Evolutionary conservation across 306 rosid genomes (phyloP).

Genomic region (Pterocarpus macrocarpus): DNA sequence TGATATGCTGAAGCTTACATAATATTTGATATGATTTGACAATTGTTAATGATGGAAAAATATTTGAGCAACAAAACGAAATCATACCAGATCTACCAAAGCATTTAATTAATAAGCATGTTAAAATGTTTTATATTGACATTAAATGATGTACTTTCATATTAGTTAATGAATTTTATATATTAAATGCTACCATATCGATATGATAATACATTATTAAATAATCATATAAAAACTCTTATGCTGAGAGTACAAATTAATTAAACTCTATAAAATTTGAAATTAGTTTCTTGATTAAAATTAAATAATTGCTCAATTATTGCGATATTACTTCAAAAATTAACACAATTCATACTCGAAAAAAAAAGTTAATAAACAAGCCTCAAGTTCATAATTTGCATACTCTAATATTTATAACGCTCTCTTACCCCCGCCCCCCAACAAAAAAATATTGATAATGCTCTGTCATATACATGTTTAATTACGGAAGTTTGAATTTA

Average conservation of each 20-base stretch:
- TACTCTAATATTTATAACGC: not conserved
- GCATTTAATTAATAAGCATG: too few species aligned
- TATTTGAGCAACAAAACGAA: not conserved
- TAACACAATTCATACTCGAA: not conserved
- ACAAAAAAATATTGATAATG: too few species aligned
- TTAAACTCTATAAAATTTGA: not conserved
- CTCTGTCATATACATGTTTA: too few species aligned
- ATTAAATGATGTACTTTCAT: too few species aligned
- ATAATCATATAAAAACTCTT: not conserved
- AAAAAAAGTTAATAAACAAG: not conserved
- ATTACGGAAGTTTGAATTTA: too few species aligned
- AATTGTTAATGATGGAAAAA: constrained; percentile 12
- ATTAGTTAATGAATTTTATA: too few species aligned
- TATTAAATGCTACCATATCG: too few species aligned
- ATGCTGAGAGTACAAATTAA: too few species aligned
- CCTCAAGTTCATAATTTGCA: not conserved
- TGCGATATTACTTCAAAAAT: not conserved
- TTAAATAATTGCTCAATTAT: not conserved
- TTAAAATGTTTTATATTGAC: too few species aligned
- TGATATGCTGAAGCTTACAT: constrained; percentile 21
- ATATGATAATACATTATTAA: too few species aligned
- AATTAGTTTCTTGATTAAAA: not conserved
- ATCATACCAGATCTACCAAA: not conserved
- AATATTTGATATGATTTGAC: constrained; percentile 27
- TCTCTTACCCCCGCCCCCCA: too few species aligned